Evolutionary conservation across 2,329 filamentous ascomycete genomes (phyloP), one percentile per base, ranked within the genome.

Genomic region (Pseudofabraea citricarpa): DNA sequence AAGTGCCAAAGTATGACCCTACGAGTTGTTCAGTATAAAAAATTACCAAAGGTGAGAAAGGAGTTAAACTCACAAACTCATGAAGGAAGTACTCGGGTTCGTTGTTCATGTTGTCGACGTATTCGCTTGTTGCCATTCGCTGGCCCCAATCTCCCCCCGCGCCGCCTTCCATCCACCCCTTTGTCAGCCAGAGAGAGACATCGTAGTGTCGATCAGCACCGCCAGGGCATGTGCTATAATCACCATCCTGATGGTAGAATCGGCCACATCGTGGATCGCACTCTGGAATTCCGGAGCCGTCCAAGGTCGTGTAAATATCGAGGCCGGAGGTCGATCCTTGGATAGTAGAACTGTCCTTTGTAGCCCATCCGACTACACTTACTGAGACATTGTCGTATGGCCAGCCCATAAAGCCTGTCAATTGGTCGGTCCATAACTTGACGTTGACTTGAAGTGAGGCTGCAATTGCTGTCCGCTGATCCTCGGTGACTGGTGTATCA

Each of bases 111-210:
- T 56, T 41, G 55, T 72, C 58, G 49, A 71, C 69, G 52, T 70
- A 70, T 46, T 71, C 67, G 6, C 58, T 60, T 2, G 63, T 60
- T 2, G 63, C 69, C 15, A 72, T 57, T 4, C 66, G 56, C 51
- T 72, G 67, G n/a, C 69, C 69, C 69, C 69, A 73, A 44, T 72
- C 68, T 36, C 69, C 69, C 36, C 69, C 70, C 1, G 67, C 62
- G 44, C 70, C 69, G 22, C 70, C 70, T 2, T 47, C 16, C 47
- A 73, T 61, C 6, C n/a, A n/a, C n/a, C 68, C 69, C 19, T 67
- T 65, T 0, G 69, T 72, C n/a, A 73, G 60, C 70, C 70, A 73
- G 36, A 73, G 63, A 4, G 64, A 67, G 51, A 68, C 58, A 49
- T 72, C 67, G 48, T 72, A 73, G 54, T 70, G 69, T 13, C 60